A percentile compares a stretch with the other conserved stretches of the same genome.
Evolutionary conservation across 2,329 filamentous ascomycete species (phyloP).

Genomic region (Phyllosticta citriasiana): DNA sequence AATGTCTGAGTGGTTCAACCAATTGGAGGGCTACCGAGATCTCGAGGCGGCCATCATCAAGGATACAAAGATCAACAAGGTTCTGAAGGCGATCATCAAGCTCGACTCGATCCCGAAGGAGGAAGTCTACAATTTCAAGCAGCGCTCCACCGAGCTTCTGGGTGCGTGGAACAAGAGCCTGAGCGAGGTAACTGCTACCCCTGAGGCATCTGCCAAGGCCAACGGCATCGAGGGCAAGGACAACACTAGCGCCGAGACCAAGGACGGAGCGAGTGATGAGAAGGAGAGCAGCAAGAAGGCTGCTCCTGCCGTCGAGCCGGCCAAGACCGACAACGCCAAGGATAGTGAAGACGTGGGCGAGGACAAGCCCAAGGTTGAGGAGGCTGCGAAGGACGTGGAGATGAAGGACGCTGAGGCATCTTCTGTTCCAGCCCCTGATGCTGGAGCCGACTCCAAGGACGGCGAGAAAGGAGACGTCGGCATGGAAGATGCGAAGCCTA

Average conservation of each 20-base stretch:
- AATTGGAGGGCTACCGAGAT: slow-evolving; percentile 71
- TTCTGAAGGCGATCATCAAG: slow-evolving; percentile 89
- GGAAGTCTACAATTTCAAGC: slow-evolving; percentile 81
- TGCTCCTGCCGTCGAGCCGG: slow-evolving; percentile 14
- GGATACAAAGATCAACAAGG: slow-evolving; percentile 95
- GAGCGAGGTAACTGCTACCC: slow-evolving; percentile 32
- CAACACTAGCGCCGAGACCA: slow-evolving; percentile 9
- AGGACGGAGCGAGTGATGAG: slow-evolving; percentile 20
- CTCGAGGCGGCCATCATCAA: slow-evolving; percentile 85
- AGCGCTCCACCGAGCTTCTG: slow-evolving; percentile 68
- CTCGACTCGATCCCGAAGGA: slow-evolving; percentile 77
- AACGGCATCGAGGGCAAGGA: slow-evolving; percentile 28
- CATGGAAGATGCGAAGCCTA: slow-evolving; percentile 21
- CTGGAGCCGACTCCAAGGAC: slow-evolving; percentile 12
- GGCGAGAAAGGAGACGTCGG: slow-evolving; percentile 20
- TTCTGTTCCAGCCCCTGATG: slow-evolving; percentile 13
- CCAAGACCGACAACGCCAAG: slow-evolving; percentile 26
- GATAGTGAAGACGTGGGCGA: slow-evolving; percentile 27
- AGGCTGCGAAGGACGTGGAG: slow-evolving; percentile 20
- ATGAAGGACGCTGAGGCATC: slow-evolving; percentile 21
- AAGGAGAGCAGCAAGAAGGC: slow-evolving; percentile 17
- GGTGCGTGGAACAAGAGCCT: slow-evolving; percentile 82
- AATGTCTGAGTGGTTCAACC: slow-evolving; percentile 68
- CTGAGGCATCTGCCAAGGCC: slow-evolving; percentile 23
- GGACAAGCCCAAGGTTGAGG: slow-evolving; percentile 28